phyloP scores from a whole-genome alignment of 106 monocot genomes.

The Ottelia alismoides region DNA sequence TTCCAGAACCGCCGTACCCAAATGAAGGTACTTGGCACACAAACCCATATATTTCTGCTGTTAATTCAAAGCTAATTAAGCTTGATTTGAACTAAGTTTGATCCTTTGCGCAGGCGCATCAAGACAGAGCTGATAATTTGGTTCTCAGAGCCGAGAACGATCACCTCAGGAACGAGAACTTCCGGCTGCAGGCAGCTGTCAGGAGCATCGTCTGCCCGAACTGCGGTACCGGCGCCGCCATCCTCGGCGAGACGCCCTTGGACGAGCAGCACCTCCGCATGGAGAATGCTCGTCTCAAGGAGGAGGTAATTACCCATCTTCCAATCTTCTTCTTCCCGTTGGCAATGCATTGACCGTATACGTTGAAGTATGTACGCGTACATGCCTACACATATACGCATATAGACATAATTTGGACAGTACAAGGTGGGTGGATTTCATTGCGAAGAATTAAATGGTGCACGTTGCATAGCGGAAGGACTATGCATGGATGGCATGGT shows the following conservation, averaged over 20 bases:
- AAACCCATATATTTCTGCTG: not conserved
- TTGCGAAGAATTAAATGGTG: too few relatives aligned
- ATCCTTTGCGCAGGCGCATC: conserved; percentile 42
- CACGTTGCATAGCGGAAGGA: too few relatives aligned
- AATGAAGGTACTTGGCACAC: conserved; percentile 61
- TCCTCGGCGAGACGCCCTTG: conserved; percentile 67
- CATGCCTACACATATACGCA: too few relatives aligned
- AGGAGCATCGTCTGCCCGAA: conserved; percentile 62
- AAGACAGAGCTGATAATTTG: conserved; percentile 70
- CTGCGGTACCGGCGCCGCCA: conserved; percentile 72
- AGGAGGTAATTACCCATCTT: conserved; percentile 69
- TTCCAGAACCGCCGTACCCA: conserved; percentile 92
- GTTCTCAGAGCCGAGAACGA: conserved; percentile 76
- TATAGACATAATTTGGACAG: too few relatives aligned
- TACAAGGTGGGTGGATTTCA: too few relatives aligned
- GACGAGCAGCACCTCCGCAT: conserved; percentile 82
- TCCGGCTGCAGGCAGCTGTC: conserved; percentile 63
- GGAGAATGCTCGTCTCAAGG: conserved; percentile 82
- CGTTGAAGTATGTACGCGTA: too few relatives aligned
- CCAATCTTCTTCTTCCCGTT: too few relatives aligned
- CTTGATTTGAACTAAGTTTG: not conserved
- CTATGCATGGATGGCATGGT: too few relatives aligned
- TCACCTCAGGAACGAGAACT: conserved; percentile 71
- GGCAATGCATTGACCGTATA: too few relatives aligned
- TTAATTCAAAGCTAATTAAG: not conserved